Base-by-base conservation (phyloP, 352 stramenopile genomes). In the Phytophthora palmivora region DNA sequence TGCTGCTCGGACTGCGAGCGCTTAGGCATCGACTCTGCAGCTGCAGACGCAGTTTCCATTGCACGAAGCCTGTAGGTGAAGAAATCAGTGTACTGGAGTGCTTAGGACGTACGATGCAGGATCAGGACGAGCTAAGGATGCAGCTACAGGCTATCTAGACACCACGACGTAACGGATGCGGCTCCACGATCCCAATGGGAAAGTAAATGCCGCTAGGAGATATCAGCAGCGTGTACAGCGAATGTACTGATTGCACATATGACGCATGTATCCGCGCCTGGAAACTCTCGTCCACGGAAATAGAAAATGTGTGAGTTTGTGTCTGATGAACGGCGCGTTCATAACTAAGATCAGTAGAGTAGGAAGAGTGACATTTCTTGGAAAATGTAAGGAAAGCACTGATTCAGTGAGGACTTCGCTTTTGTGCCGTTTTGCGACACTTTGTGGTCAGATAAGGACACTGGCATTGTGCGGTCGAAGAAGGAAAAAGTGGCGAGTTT, bases 361-460 rank as follows among this genome's bases (percentile, higher is more conserved):
- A 6, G 6, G 3, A 34, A 42, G 45, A 44, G 33, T 33, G 47
- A 49, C 15, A 16, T 21, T 22, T 14, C 24, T 34, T 15, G 6
- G 2, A 0, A 14, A 48, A 36, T 32, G 36, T 43, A 50, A 39
- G 5, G 2, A 10, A 7, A 0, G 34, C 45, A 55, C 42, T 53
- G 49, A 49, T 30, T 54, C 12, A 37, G 6, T 16, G 47, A 42
- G 18, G 30, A 44, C 19, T 2, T 10, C 0, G 16, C 10, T 45
- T 44, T 18, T 69, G 61, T 28, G 24, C 24, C 24, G 24, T 6
- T 6, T 28, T 28, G 24, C 53, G 53, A 69, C 61, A 69, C 51
- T 63, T 68, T 72, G 63, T 67, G 57, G 63, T 68, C 60, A 68
- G 58, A 66, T 53, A 66, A 55, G 54, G 42, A 47, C 43, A 63